Base-by-base conservation (phyloP, 129 eudicot genomes). In the Heracleum sosnowskyi region DNA sequence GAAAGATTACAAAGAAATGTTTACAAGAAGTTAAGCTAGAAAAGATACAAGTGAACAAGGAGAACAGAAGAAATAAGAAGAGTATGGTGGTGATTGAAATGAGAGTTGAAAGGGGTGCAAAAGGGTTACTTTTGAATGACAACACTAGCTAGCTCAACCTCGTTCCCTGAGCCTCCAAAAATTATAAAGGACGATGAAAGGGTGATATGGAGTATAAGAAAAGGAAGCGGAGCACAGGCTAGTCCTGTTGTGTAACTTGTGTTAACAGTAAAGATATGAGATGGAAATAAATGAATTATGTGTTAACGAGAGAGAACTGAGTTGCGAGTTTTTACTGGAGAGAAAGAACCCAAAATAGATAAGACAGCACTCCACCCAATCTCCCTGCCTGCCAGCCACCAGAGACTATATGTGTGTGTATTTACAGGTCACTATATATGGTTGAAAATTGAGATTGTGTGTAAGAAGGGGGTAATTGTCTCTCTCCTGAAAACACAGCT, bases 51-150 rank as follows among this genome's bases (percentile, higher is more conserved):
- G 28, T 40, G 81, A 31, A 44, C 17, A 41, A 41, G 33, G 29
- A 13, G 24, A 41, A 7, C 0, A 53, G 45, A 33, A 69, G 4
- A 34, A 69, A 33, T 2, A 63, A 28, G 42, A 16, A 29, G 40
- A 33, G 53, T 57, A 55, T 77, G 72, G 18, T 34, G 66, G 53
- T 62, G 79, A 80, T 81, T 17, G 79, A 62, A 69, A 64, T 41
- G 79, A 60, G 31, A 53, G 35, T 62, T 78, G 64, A 26, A 11
- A 60, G 11, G 44, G 51, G n/a, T 41, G 47, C 74, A 57, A 75
- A 64, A 64, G 63, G 34, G 44, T 34, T 20, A 80, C 45, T 44
- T 37, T 81, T 20, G 79, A 81, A 75, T 41, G 84, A 81, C 80
- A 63, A 81, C 80, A 63, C 47, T 62, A 41, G 62, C 55, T 69